These are phyloP conservation scores for Tephrocybe sp. DNA, from an alignment of 768 basidiomycete genomes.

Conservation along the genomic window DNA sequence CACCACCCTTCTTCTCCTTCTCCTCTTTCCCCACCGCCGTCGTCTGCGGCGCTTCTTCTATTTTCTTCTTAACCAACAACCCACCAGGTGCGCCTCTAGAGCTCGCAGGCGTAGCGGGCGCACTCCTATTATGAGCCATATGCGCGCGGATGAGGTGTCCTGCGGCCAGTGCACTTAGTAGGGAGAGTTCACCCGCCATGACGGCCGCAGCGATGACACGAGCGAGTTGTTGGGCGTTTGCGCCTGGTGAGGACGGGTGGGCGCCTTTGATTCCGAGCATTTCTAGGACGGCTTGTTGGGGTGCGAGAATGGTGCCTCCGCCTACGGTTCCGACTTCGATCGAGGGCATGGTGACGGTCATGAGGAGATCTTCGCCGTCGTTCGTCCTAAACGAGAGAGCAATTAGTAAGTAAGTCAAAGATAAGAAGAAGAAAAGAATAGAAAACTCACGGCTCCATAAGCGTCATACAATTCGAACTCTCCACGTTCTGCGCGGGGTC, in stretches of 20 bases:
- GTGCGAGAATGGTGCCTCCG: slow-evolving; percentile 89
- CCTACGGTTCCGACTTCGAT: slow-evolving; percentile 99
- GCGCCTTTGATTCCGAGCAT: slow-evolving; percentile 93
- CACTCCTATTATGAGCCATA: slow-evolving; percentile 87
- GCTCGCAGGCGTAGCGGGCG: slow-evolving; percentile 68
- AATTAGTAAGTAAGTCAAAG: neutral
- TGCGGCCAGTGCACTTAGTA: slow-evolving; percentile 90
- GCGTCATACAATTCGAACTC: slow-evolving; percentile 96
- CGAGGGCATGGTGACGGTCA: slow-evolving; percentile 97
- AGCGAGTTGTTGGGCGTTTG: slow-evolving; percentile 87
- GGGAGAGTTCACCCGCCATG: slow-evolving; percentile 95
- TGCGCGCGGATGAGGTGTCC: slow-evolving; percentile 94
- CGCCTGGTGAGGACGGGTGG: slow-evolving; percentile 80
- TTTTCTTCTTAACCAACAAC: slow-evolving; percentile 1
- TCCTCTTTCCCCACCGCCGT: neutral
- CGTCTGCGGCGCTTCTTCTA: neutral
- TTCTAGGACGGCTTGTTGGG: slow-evolving; percentile 87
- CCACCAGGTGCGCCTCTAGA: slow-evolving; percentile 1
- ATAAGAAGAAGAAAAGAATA: slow-evolving; percentile 4
- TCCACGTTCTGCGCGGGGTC: slow-evolving; percentile 99
- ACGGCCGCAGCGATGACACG: slow-evolving; percentile 88
- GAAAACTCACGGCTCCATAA: slow-evolving; percentile 92
- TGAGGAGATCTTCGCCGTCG: slow-evolving; percentile 83
- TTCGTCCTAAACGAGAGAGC: slow-evolving; percentile 58
- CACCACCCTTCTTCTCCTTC: neutral